phyloP scores from a whole-genome alignment of 2,329 filamentous ascomycete species.

The Tolypocladium nubicola region DNA sequence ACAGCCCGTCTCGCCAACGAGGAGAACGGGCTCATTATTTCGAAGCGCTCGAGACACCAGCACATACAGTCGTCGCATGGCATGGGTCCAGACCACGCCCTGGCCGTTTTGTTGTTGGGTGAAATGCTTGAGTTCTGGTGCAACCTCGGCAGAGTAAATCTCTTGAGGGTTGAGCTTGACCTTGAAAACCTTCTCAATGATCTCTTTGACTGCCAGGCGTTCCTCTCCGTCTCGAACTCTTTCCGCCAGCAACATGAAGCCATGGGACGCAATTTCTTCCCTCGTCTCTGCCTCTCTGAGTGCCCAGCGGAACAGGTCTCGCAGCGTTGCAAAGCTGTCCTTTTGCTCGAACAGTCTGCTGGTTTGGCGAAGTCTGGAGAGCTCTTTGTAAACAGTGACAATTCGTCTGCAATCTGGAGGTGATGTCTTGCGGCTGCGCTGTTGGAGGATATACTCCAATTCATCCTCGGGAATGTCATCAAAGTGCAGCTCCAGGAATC shows the following conservation, averaged over 20 bases:
- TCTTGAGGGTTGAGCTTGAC: slow-evolving; percentile 64
- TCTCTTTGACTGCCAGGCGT: slow-evolving; percentile 67
- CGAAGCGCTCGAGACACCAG: slow-evolving; percentile 77
- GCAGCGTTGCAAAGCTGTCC: slow-evolving; percentile 89
- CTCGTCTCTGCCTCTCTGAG: slow-evolving; percentile 73
- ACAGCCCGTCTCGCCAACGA: slow-evolving; percentile 94
- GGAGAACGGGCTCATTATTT: slow-evolving; percentile 86
- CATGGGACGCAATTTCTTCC: slow-evolving; percentile 81
- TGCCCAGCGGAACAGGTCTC: slow-evolving; percentile 95
- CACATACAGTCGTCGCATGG: slow-evolving; percentile 85
- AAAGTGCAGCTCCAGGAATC: slow-evolving; percentile 94
- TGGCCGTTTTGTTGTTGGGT: slow-evolving; percentile 38
- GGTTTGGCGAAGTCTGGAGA: slow-evolving; percentile 82
- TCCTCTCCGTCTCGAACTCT: slow-evolving; percentile 88
- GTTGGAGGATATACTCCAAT: slow-evolving; percentile 80
- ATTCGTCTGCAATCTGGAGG: slow-evolving; percentile 87
- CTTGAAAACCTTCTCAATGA: slow-evolving; percentile 87
- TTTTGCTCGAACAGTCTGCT: slow-evolving; percentile 92
- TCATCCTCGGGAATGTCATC: slow-evolving; percentile 97
- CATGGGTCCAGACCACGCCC: slow-evolving; percentile 83
- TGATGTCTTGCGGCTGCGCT: slow-evolving; percentile 74
- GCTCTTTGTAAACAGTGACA: slow-evolving; percentile 85
- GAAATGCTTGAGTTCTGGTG: slow-evolving; percentile 44
- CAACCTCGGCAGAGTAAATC: slow-evolving; percentile 56
- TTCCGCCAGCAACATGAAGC: slow-evolving; percentile 93